Percentiles rank a stretch among this genome's conserved stretches.
Evolutionary conservation across 371 early-diverging fungal genomes (phyloP).

Genomic region (Cokeromyces recurvatus): DNA sequence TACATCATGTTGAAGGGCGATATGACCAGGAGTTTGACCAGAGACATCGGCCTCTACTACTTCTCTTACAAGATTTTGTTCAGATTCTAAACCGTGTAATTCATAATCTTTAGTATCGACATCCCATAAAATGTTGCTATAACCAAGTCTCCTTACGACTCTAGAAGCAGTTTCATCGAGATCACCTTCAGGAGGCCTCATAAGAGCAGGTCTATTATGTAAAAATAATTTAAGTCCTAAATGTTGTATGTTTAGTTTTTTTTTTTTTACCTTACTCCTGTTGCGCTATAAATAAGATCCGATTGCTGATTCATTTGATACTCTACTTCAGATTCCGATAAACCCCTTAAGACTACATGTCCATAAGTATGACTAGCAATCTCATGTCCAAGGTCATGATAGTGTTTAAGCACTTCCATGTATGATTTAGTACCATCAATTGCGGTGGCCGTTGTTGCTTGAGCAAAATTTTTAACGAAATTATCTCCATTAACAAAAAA

Average conservation of each 20-base stretch:
- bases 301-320: conserved; percentile 17
- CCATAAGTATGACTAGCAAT: conserved; percentile 24
- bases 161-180: conserved; percentile 25
- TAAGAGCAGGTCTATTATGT: conserved; percentile 14
- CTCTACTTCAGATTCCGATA: conserved; percentile 9
- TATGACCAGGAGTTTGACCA: conserved; percentile 18
- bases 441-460: neutral
- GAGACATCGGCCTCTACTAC: conserved; percentile 10
- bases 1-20: conserved; percentile 34
- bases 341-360: conserved; percentile 11
- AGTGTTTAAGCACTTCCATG: conserved; percentile 2
- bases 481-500: conserved; percentile 56
- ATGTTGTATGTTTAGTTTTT: too few species aligned
- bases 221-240: too few species aligned
- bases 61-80: conserved; percentile 10
- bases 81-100: conserved; percentile 13
- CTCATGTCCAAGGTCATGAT: conserved; percentile 17
- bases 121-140: conserved; percentile 48
- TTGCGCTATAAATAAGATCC: conserved; percentile 8
- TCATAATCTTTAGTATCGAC: conserved; percentile 49
- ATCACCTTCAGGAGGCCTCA: conserved; percentile 49
- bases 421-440: conserved; percentile 11
- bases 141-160: conserved; percentile 35
- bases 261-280: conserved; percentile 1
- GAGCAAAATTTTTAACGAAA: neutral